Evolutionary conservation across 345 rosid genomes (phyloP), one percentile per base, ranked within the genome.

Genomic region (Aegle marmelos): DNA sequence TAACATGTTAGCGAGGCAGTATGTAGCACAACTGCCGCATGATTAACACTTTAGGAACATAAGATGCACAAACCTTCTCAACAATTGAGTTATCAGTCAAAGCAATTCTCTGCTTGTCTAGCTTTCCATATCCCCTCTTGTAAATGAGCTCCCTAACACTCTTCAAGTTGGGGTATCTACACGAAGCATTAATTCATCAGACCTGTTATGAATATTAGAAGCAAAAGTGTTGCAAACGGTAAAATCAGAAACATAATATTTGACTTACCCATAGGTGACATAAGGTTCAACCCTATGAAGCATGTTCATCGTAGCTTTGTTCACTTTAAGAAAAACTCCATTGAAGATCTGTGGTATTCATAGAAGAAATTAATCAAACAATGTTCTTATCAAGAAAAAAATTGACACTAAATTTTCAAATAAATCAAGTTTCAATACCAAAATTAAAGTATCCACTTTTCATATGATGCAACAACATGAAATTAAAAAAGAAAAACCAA

Each of bases 251-350:
- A 11, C 14, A 27, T 45, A 31, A 72, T 16, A 56, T 50, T 25
- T 30, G 5, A 24, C 72, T 5, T 88, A 94, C 98, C 97, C 97
- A 21, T 85, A 94, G 2, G 98, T 92, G 30, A 94, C 96, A 56
- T 87, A 94, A 11, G 97, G 98, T 36, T 92, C 96, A 77, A 94
- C 96, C 82, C 96, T 82, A 73, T 88, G 97, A 71, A 92, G 88
- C 98, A 91, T 92, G 81, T 90, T 90, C 78, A 88, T 30, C 3
- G 91, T 88, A 11, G 91, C 93, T 68, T 88, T 86, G 80, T 85
- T 90, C 7, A 90, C 97, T 82, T 94, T 94, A 7, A 92, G 90
- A 78, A 94, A 94, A 59, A 93, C 97, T 39, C 98, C 97, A 68
- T 92, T 92, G 81, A 94, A 92, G 76, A 94, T 92, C 94, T 94